These are phyloP conservation scores for Pichia kudriavzevii DNA, from an alignment of 1,139 yeast species.

Conservation along the genomic window DNA sequence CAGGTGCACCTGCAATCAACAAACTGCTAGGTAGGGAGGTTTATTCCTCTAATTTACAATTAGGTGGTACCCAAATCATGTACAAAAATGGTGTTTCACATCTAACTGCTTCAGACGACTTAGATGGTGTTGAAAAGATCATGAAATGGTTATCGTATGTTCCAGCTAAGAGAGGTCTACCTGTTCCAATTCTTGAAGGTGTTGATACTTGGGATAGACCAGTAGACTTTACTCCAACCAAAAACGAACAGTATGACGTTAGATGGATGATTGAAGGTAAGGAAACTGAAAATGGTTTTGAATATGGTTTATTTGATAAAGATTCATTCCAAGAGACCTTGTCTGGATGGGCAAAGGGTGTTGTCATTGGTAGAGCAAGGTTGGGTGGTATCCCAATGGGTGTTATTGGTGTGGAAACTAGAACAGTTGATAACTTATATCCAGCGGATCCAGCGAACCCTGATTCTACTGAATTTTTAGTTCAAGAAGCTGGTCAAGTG, in stretches of 20 bases:
- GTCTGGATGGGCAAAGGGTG: constrained; percentile 98
- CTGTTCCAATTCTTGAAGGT: constrained; percentile 83
- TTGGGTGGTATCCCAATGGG: constrained; percentile 98
- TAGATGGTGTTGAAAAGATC: constrained; percentile 92
- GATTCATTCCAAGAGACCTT: constrained; percentile 95
- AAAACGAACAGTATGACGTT: constrained; percentile 76
- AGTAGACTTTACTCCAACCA: constrained; percentile 70
- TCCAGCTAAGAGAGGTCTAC: constrained; percentile 84
- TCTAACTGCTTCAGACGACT: constrained; percentile 88
- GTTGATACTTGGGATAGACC: constrained; percentile 91
- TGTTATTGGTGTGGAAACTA: constrained; percentile 92
- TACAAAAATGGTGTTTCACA: constrained; percentile 97
- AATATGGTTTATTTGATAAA: constrained; percentile 83
- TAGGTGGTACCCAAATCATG: constrained; percentile 99
- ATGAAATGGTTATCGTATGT: constrained; percentile 95
- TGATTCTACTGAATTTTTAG: constrained; percentile 75
- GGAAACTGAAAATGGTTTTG: constrained; percentile 61
- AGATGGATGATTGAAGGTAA: constrained; percentile 93
- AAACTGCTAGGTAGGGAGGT: constrained; percentile 95
- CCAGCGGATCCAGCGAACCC: constrained; percentile 99
- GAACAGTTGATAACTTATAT: constrained; percentile 75
- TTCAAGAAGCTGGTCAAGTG: constrained; percentile 98
- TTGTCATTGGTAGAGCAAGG: constrained; percentile 97
- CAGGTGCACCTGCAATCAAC: constrained; percentile 99
- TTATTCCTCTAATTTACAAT: constrained; percentile 89